Percentiles rank a stretch among this genome's conserved stretches.
phyloP scores from a whole-genome alignment of 2,329 filamentous ascomycete genomes.

The Colletotrichum destructivum region DNA sequence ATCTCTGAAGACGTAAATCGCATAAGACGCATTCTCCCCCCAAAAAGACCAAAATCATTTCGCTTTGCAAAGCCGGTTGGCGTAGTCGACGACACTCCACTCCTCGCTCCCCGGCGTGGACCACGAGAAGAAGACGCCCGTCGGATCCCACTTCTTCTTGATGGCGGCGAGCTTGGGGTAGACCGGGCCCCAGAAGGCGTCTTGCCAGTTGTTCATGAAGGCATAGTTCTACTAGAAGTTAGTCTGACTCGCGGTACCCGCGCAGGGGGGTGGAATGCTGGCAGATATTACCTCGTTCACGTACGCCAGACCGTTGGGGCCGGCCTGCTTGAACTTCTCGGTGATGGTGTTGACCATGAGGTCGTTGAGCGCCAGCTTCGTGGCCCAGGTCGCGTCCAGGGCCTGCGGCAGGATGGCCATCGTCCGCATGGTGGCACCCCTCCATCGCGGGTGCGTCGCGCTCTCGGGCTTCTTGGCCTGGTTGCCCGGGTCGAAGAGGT shows the following conservation, averaged over 20 bases:
- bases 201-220: conserved; percentile 42
- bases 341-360: conserved; percentile 43
- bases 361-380: conserved; percentile 36
- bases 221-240: conserved; percentile 37
- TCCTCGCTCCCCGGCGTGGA: conserved; percentile 42
- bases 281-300: conserved; percentile 35
- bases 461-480: conserved; percentile 21
- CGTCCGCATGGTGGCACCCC: conserved; percentile 34
- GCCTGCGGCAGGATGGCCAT: conserved; percentile 40
- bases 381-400: conserved; percentile 36
- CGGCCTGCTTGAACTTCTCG: conserved; percentile 38
- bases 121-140: conserved; percentile 58
- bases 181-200: conserved; percentile 40
- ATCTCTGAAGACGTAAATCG: conserved; percentile 3
- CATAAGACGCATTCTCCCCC: neutral
- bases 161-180: conserved; percentile 53
- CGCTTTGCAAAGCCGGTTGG: conserved; percentile 39
- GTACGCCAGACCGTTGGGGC: conserved; percentile 34
- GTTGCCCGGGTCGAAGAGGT: conserved; percentile 38
- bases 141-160: conserved; percentile 66
- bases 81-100: conserved; percentile 40
- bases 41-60: conserved; percentile 6
- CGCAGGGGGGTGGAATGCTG: fast-evolving
- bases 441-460: conserved; percentile 40
- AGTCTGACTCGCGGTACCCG: neutral